phyloP scores from a whole-genome alignment of 169 alveolate species.

The Babesia gibsoni region DNA sequence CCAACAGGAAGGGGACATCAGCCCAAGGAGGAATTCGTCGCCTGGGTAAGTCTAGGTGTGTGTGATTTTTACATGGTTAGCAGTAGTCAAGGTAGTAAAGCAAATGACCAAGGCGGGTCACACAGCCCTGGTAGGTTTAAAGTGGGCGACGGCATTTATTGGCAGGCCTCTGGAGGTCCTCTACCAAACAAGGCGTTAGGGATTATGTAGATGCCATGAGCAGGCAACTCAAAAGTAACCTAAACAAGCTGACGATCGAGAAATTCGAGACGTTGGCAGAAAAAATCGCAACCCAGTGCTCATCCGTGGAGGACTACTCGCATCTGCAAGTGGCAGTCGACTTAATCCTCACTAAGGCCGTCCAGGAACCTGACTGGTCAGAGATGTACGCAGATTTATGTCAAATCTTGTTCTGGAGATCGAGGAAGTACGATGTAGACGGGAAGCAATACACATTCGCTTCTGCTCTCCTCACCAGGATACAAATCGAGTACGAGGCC shows the following conservation, averaged over 20 bases:
- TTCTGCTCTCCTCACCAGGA: slow-evolving; percentile 69
- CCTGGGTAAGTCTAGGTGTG: slow-evolving; percentile 5
- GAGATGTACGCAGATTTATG: slow-evolving; percentile 91
- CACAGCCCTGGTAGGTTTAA: neutral
- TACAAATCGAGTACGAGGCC: slow-evolving; percentile 73
- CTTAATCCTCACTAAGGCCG: slow-evolving; percentile 82
- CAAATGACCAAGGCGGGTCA: neutral
- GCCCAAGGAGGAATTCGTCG: slow-evolving; percentile 5
- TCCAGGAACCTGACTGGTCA: slow-evolving; percentile 88
- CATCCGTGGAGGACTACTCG: slow-evolving; percentile 64
- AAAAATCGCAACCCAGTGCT: slow-evolving; percentile 81
- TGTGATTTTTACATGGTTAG: too few species aligned
- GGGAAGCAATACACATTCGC: slow-evolving; percentile 73
- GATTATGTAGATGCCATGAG: slow-evolving; percentile 37
- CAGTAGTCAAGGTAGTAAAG: neutral
- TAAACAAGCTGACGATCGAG: slow-evolving; percentile 87
- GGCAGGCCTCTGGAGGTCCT: slow-evolving; percentile 42
- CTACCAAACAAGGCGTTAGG: slow-evolving; percentile 5
- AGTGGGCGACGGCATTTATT: neutral
- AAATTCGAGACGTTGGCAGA: slow-evolving; percentile 86
- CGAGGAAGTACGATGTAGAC: slow-evolving; percentile 71
- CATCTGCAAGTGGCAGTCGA: slow-evolving; percentile 79
- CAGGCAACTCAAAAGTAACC: slow-evolving; percentile 78
- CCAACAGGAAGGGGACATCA: neutral
- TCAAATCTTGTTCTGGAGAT: slow-evolving; percentile 80